Percentiles rank a stretch among this genome's conserved stretches.
phyloP scores from a whole-genome alignment of 768 basidiomycete genomes.

The Tulasnella sp. region DNA sequence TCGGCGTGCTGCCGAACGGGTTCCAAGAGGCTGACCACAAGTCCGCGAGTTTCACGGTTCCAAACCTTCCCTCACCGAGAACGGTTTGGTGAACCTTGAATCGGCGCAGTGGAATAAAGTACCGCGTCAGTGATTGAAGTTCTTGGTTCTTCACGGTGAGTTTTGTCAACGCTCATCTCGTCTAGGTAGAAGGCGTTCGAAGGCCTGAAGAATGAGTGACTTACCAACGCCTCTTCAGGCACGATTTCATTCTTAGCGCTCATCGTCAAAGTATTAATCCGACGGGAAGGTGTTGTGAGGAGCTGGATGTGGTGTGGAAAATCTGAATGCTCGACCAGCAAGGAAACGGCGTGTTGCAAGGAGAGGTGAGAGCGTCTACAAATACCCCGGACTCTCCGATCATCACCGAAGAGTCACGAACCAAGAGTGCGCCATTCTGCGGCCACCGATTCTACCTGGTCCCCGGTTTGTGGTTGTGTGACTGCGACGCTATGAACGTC shows the following conservation, averaged over 20 bases:
- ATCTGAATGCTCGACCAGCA: no score
- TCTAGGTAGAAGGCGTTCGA: no score
- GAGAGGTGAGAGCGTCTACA: no score
- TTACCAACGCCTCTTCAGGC: not conserved
- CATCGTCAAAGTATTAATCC: not conserved
- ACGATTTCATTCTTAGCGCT: not conserved
- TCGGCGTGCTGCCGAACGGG: not conserved
- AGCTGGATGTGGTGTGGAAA: no score
- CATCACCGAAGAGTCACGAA: no score
- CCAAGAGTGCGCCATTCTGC: no score
- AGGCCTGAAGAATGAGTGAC: not conserved
- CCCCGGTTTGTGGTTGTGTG: no score
- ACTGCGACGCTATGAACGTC: no score
- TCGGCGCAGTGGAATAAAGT: not conserved
- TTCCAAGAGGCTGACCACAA: not conserved
- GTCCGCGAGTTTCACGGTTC: not conserved
- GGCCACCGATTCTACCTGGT: no score
- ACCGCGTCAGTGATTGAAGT: not conserved
- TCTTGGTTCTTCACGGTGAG: not conserved
- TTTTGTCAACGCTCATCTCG: not conserved
- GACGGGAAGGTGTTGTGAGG: no score
- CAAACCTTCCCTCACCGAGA: not conserved
- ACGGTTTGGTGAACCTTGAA: not conserved
- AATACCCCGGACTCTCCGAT: no score
- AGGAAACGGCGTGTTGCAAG: no score